A percentile compares a stretch with the other conserved stretches of the same genome.
These are phyloP conservation scores for Basipetospora chlamydospora DNA, from an alignment of 2,329 filamentous ascomycete species.

Conservation along the genomic window DNA sequence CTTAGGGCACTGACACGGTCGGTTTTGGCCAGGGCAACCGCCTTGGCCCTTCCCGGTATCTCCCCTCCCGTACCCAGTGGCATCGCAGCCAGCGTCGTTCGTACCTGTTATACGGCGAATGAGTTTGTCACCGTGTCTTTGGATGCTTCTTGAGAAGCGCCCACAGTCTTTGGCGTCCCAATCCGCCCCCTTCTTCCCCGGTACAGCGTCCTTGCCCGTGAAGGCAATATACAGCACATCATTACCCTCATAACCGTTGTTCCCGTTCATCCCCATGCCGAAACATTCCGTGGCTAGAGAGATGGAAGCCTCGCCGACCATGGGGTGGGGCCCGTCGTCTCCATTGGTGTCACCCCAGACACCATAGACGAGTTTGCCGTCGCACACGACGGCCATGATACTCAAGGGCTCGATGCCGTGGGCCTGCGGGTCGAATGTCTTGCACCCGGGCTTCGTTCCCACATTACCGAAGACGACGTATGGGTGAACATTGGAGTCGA, in stretches of 20 bases:
- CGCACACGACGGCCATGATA: slow-evolving; percentile 40
- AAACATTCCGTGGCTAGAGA: slow-evolving; percentile 44
- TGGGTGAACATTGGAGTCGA: slow-evolving; percentile 35
- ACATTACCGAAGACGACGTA: slow-evolving; percentile 40
- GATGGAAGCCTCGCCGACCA: slow-evolving; percentile 43
- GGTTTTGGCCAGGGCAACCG: too few species aligned
- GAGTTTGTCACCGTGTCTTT: slow-evolving; percentile 33
- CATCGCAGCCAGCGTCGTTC: too few species aligned
- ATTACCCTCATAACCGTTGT: slow-evolving; percentile 38
- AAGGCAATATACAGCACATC: slow-evolving; percentile 52
- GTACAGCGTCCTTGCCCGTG: slow-evolving; percentile 38
- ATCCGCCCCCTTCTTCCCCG: slow-evolving; percentile 33
- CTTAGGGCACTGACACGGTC: too few species aligned
- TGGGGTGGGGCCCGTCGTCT: slow-evolving; percentile 27
- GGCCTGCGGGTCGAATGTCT: slow-evolving; percentile 24
- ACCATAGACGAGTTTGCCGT: slow-evolving; percentile 36
- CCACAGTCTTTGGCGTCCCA: slow-evolving; percentile 36
- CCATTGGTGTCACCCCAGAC: slow-evolving; percentile 50
- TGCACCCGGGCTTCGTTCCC: slow-evolving; percentile 17
- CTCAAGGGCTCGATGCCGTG: slow-evolving; percentile 33
- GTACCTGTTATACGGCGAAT: slow-evolving; percentile 24
- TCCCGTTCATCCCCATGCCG: slow-evolving; percentile 34
- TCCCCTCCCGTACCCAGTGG: too few species aligned
- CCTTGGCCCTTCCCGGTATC: too few species aligned
- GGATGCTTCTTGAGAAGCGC: slow-evolving; percentile 39